Conservation (phyloP, 1,139 yeast genomes). For the Diutina rugosa region DNA sequence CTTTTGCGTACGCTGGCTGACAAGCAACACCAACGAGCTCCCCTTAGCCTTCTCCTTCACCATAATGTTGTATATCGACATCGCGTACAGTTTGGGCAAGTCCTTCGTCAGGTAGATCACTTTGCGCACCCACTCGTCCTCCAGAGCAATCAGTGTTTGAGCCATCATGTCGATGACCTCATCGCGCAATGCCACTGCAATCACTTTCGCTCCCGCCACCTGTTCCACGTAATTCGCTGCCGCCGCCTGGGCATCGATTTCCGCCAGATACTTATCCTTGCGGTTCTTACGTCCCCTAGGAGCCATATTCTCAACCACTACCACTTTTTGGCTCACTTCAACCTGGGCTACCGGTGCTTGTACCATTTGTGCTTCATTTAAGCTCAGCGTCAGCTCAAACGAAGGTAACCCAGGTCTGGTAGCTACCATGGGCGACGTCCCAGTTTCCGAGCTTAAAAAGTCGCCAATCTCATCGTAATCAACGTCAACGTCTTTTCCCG, state of each 20-base stretch:
- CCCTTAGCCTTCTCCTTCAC: conserved; percentile 65
- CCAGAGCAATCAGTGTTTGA: conserved; percentile 59
- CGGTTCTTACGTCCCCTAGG: conserved; percentile 56
- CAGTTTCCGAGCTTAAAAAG: conserved; percentile 28
- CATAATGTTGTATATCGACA: conserved; percentile 56
- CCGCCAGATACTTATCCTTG: conserved; percentile 63
- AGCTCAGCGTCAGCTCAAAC: not conserved
- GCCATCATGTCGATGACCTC: conserved; percentile 77
- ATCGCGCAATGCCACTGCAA: conserved; percentile 68
- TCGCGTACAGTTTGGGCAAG: conserved; percentile 67
- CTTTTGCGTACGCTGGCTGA: conserved; percentile 62
- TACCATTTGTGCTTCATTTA: not conserved
- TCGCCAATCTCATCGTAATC: conserved; percentile 51
- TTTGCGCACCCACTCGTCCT: conserved; percentile 72
- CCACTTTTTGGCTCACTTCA: conserved; percentile 44
- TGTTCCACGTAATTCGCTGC: conserved; percentile 41
- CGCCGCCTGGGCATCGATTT: conserved; percentile 57
- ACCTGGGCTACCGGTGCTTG: conserved; percentile 6
- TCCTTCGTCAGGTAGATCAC: conserved; percentile 49
- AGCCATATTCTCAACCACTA: conserved; percentile 57
- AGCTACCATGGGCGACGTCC: not conserved
- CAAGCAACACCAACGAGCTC: conserved; percentile 58
- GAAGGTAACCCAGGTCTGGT: not conserved
- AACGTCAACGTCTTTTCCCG: conserved; percentile 55
- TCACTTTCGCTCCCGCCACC: conserved; percentile 53